Conservation (phyloP, 2,329 filamentous ascomycete genomes). For the Bipolaris bicolor region DNA sequence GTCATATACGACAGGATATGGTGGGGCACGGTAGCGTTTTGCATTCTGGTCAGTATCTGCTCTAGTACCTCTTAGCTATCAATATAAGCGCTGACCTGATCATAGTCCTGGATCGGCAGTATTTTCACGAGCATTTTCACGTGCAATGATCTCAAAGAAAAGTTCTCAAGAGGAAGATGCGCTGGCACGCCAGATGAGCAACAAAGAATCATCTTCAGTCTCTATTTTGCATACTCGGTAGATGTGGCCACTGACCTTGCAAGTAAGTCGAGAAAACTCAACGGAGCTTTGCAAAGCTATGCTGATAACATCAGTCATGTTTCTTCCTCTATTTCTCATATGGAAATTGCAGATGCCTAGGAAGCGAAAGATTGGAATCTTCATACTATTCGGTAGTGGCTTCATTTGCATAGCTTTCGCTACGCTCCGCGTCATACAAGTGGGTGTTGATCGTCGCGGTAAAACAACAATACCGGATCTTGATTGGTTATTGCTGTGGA, state of each 20-base stretch:
- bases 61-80: background rate
- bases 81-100: background rate
- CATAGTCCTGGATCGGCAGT: conserved; percentile 46
- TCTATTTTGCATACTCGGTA: conserved; percentile 44
- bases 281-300: background rate
- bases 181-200: conserved; percentile 18
- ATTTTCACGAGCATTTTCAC: conserved; percentile 44
- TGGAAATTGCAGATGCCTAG: conserved; percentile 46
- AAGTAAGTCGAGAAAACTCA: conserved; percentile 20
- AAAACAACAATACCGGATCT: conserved; percentile 33
- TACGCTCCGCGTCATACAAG: conserved; percentile 38
- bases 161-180: conserved; percentile 43
- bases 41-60: conserved; percentile 6
- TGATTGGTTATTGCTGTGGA: conserved; percentile 47
- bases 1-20: conserved; percentile 44
- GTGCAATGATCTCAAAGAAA: conserved; percentile 46
- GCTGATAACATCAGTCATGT: conserved; percentile 37
- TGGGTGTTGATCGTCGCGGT: conserved; percentile 32
- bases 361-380: conserved; percentile 42
- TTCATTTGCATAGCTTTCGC: conserved; percentile 27
- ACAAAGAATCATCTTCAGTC: conserved; percentile 26
- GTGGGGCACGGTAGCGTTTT: conserved; percentile 44
- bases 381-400: conserved; percentile 28
- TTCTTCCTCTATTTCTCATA: conserved; percentile 45
- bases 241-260: conserved; percentile 46